phyloP scores from a whole-genome alignment of 495 filamentous ascomycete genomes.

The Pyrenula massariospora region DNA sequence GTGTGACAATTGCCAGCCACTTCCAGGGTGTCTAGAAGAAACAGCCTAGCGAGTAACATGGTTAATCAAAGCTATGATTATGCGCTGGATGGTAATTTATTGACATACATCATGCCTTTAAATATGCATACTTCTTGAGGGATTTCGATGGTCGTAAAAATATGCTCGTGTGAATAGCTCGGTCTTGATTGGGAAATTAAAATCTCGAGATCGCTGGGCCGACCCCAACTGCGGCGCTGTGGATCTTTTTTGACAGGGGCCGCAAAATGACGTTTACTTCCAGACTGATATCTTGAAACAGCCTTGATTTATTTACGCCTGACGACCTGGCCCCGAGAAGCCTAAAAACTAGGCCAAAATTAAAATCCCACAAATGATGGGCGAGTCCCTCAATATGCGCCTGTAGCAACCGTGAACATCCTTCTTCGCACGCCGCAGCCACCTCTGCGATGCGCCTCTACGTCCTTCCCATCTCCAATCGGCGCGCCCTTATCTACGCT shows the following conservation, averaged over 20 bases:
- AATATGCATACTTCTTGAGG: too few species aligned
- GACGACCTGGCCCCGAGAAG: too few species aligned
- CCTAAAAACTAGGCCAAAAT: too few species aligned
- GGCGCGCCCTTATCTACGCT: conserved; percentile 86
- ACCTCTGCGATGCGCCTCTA: conserved; percentile 71
- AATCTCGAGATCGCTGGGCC: neutral
- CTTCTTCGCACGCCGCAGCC: neutral
- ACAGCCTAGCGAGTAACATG: too few species aligned
- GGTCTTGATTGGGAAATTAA: neutral
- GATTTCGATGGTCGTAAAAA: too few species aligned
- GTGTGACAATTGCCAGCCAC: neutral
- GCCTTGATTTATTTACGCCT: too few species aligned
- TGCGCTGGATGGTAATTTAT: too few species aligned
- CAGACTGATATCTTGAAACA: neutral
- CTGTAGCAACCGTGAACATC: neutral
- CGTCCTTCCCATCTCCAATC: conserved; percentile 86
- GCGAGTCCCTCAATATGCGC: neutral
- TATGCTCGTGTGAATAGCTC: too few species aligned
- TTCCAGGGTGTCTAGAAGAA: neutral
- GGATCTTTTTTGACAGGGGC: neutral
- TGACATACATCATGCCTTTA: too few species aligned
- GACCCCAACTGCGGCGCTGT: neutral
- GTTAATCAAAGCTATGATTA: too few species aligned
- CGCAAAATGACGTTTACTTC: neutral
- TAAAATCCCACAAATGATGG: neutral